phyloP scores from a whole-genome alignment of 2,329 filamentous ascomycete species.

The Phialemonium atrogriseum region DNA sequence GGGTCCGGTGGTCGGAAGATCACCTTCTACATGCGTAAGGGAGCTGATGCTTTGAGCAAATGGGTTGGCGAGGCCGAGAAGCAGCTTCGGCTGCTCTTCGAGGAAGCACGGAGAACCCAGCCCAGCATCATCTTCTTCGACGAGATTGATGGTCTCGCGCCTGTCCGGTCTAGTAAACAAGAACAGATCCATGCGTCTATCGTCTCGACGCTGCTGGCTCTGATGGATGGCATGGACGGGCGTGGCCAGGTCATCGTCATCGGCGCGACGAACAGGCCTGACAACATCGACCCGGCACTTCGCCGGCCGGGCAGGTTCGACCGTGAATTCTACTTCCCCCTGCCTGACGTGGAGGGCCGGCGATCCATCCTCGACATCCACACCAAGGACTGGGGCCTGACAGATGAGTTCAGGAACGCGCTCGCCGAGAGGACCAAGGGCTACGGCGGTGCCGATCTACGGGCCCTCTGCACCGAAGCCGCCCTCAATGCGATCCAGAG shows the following conservation, averaged over 20 bases:
- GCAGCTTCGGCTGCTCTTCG: conserved; percentile 86
- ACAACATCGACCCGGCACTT: conserved; percentile 94
- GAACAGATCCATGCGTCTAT: conserved; percentile 99
- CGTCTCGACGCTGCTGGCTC: conserved; percentile 81
- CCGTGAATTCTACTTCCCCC: conserved; percentile 93
- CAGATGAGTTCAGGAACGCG: conserved; percentile 69
- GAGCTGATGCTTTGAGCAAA: conserved; percentile 93
- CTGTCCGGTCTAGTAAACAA: conserved; percentile 93
- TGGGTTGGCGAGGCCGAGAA: conserved; percentile 98
- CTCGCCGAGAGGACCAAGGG: conserved; percentile 88
- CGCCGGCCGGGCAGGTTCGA: conserved; percentile 92
- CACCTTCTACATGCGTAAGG: conserved; percentile 99
- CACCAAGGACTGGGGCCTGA: conserved; percentile 85
- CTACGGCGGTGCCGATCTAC: conserved; percentile 90
- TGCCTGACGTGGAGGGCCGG: conserved; percentile 73
- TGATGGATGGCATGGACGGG: conserved; percentile 99
- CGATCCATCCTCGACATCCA: conserved; percentile 90
- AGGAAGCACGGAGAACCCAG: conserved; percentile 90
- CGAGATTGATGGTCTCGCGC: conserved; percentile 94
- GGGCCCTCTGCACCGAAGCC: conserved; percentile 91
- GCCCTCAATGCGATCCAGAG: conserved; percentile 92
- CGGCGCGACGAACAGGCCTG: conserved; percentile 93
- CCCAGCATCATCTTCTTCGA: conserved; percentile 99
- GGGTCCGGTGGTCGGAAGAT: conserved; percentile 87
- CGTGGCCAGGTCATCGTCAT: conserved; percentile 97